phyloP scores from a whole-genome alignment of 345 rosid species.

The Moringa oleifera region DNA sequence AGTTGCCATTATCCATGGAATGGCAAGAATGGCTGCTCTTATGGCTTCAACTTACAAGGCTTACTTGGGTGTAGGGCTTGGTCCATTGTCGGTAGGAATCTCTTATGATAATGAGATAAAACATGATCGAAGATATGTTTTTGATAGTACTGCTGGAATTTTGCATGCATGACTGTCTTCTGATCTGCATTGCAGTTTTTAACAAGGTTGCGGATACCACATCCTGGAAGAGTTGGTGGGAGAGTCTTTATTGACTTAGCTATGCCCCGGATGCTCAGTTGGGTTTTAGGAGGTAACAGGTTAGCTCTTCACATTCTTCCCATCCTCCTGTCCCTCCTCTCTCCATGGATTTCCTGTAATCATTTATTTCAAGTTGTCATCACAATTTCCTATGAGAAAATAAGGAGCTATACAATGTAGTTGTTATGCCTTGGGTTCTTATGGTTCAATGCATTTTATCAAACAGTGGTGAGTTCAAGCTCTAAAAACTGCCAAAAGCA shows the following conservation, averaged over 20 bases:
- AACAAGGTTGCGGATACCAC: constrained; percentile 78
- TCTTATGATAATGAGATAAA: background rate
- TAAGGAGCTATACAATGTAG: background rate
- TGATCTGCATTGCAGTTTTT: constrained; percentile 50
- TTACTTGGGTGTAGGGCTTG: constrained; percentile 95
- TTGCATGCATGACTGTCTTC: constrained; percentile 10
- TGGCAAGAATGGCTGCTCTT: constrained; percentile 94
- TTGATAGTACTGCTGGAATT: background rate
- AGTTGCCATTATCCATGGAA: constrained; percentile 76
- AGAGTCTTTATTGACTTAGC: constrained; percentile 67
- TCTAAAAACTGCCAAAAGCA: background rate
- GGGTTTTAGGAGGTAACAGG: constrained; percentile 98
- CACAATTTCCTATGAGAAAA: too few species aligned
- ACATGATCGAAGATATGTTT: background rate
- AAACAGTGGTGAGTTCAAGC: background rate
- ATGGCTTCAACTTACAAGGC: constrained; percentile 96
- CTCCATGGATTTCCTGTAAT: background rate
- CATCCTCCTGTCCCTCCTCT: background rate
- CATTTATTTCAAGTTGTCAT: too few species aligned
- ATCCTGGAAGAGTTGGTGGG: constrained; percentile 88
- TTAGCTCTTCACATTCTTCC: constrained; percentile 21
- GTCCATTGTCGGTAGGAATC: constrained; percentile 72
- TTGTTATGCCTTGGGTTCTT: background rate
- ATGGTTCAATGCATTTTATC: too few species aligned
- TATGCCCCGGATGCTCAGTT: constrained; percentile 82